Percentiles rank a stretch among this genome's conserved stretches.
Conservation (phyloP, 163 green algal species). For the Scenedesmus sp. region DNA sequence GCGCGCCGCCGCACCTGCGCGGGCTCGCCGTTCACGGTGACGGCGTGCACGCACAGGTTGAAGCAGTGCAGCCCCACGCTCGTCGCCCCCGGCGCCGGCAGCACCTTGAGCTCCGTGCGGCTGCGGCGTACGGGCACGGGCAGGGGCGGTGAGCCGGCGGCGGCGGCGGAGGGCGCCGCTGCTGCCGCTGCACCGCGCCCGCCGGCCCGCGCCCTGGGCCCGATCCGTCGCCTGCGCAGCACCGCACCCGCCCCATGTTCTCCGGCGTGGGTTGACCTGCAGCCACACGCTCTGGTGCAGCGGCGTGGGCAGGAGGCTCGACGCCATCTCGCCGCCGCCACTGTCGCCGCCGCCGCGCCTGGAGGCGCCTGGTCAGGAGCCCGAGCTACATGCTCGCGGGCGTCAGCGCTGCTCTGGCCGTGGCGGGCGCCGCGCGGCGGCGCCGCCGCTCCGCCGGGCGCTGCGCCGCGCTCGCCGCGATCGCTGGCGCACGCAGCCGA, state of each 20-base stretch:
- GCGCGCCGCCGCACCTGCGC: constrained; percentile 20
- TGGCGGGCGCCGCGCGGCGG: no score
- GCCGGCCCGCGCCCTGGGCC: no score
- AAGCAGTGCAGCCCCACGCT: constrained; percentile 40
- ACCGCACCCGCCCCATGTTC: constrained; percentile 32
- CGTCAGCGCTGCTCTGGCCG: no score
- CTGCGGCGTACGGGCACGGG: not conserved
- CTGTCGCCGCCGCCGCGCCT: no score
- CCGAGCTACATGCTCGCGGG: no score
- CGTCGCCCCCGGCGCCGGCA: constrained; percentile 7
- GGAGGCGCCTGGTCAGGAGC: no score
- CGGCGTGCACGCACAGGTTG: constrained; percentile 22
- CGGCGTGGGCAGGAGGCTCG: constrained; percentile 8
- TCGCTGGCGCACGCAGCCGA: no score
- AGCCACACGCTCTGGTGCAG: constrained; percentile 31
- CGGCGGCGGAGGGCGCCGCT: not conserved
- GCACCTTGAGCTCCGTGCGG: constrained; percentile 24
- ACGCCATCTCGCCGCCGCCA: no score
- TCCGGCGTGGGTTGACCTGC: constrained; percentile 3
- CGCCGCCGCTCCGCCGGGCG: no score
- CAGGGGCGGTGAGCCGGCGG: not conserved
- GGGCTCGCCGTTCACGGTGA: constrained; percentile 21
- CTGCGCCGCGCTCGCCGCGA: no score
- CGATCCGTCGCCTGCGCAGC: no score
- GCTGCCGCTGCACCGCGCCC: not conserved